Evolutionary conservation across 129 eudicot species (phyloP), one percentile per base, ranked within the genome.

Genomic region (Calendula officinalis): DNA sequence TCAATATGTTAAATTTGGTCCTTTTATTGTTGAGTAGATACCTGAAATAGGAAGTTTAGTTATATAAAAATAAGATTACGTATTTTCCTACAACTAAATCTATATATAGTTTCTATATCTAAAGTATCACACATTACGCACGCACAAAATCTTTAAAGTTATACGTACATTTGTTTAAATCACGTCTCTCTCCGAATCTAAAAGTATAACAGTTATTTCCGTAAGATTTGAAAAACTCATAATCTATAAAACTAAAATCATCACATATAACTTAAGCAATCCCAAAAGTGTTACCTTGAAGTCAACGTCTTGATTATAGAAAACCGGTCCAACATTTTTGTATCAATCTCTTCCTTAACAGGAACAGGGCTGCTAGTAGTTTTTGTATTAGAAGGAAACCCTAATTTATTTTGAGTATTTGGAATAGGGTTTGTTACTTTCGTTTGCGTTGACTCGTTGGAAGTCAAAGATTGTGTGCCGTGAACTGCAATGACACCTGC

Each of bases 391-490:
- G 81, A 79, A 56, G 90, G 88, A 67, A 87, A 59, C n/a, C 81
- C 94, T 35, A 73, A 82, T 64, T 82, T 87, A 67, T 77, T 83
- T 65, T 22, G 30, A 22, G 83, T 75, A 68, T 70, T 80, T 34
- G 86, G 78, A 52, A 75, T 74, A 51, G 85, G 77, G 38, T 64
- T 79, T 49, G 87, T 72, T 40, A 83, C 91, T 13, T 77, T 78
- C 50, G 86, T 95, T 64, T 89, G 94, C 80, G 76, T 70, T 50
- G 94, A 67, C 63, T 85, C 86, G 71, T 82, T 80, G 70, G 82
- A 80, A 72, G 78, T 75, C 5, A 78, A 82, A 56, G 81, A 70
- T 22, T 2, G 30, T 22, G n/a, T n/a, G n/a, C n/a, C n/a, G n/a
- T n/a, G n/a, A n/a, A n/a, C n/a, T n/a, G n/a, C n/a, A n/a, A n/a